phyloP scores from a whole-genome alignment of 768 basidiomycete genomes.

The Boletus pseudopeckii region DNA sequence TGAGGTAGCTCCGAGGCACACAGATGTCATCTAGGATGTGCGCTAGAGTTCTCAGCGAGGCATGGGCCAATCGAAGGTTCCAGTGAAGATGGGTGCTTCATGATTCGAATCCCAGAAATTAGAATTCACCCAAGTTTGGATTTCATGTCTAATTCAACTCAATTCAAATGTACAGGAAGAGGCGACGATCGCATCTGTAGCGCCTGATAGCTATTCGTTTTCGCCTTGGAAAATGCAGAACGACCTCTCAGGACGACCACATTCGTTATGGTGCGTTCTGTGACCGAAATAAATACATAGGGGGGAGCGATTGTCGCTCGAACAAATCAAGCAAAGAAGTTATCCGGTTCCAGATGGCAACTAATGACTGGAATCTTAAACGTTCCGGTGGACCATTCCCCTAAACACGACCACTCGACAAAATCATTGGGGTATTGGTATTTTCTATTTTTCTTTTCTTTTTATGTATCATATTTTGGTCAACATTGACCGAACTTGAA shows the following conservation, averaged over 20 bases:
- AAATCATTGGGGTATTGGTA: no score
- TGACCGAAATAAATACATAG: not conserved
- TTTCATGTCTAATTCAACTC: not conserved
- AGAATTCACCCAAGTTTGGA: not conserved
- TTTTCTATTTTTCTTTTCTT: not conserved
- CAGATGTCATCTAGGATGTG: no score
- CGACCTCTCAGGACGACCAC: not conserved
- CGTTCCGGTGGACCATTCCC: not conserved
- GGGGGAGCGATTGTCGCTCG: no score
- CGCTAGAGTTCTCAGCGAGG: no score
- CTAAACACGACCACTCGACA: not conserved
- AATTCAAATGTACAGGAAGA: slow-evolving; percentile 1
- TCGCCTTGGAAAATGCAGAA: not conserved
- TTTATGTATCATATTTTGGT: not conserved
- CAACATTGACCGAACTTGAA: not conserved
- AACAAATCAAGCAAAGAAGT: not conserved
- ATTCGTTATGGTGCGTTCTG: not conserved
- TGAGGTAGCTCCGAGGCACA: not conserved
- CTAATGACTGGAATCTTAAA: not conserved
- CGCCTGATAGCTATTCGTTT: not conserved
- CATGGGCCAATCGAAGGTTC: not conserved
- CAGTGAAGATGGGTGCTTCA: not conserved
- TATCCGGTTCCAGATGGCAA: not conserved
- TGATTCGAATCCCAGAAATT: not conserved
- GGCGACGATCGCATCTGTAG: not conserved